Evolutionary conservation across 2,329 filamentous ascomycete genomes (phyloP).

Genomic region (Aspergillus fischeri): DNA sequence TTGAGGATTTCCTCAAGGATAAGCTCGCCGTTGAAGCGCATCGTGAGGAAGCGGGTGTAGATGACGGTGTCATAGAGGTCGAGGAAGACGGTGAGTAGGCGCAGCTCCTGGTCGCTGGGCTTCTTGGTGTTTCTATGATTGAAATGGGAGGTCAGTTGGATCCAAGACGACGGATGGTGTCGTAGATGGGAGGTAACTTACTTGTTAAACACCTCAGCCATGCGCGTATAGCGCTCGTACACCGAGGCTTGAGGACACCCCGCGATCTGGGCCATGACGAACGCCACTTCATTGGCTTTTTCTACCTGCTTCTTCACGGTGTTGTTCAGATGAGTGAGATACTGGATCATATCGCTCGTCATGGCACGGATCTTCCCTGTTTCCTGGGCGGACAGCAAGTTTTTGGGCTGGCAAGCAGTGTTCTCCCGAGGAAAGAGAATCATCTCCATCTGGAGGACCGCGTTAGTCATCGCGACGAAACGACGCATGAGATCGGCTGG

Average conservation of each 20-base stretch:
- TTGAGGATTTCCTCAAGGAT: slow-evolving; percentile 4
- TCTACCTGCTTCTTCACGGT: slow-evolving; percentile 10
- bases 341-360: slow-evolving; percentile 10
- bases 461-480: slow-evolving; percentile 20
- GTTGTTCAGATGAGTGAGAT: slow-evolving; percentile 12
- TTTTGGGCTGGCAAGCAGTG: not conserved
- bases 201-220: slow-evolving; percentile 12
- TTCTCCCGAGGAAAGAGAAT: slow-evolving; percentile 17
- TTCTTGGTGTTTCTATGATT: slow-evolving; percentile 17
- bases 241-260: not conserved
- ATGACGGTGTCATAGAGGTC: slow-evolving; percentile 26
- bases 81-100: slow-evolving; percentile 18
- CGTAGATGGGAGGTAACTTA: slow-evolving; percentile 8
- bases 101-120: slow-evolving; percentile 16
- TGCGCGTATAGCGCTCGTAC: not conserved
- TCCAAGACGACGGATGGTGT: not conserved
- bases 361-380: slow-evolving; percentile 7
- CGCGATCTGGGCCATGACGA: slow-evolving; percentile 9
- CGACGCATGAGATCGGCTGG: slow-evolving; percentile 6
- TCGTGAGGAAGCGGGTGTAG: slow-evolving; percentile 18
- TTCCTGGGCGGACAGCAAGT: slow-evolving; percentile 10
- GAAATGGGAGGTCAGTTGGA: not conserved
- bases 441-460: slow-evolving; percentile 18
- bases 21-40: slow-evolving; percentile 16
- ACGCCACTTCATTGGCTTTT: slow-evolving; percentile 3